phyloP scores from a whole-genome alignment of 2,329 filamentous ascomycete species.

The Ceratocystis ficicola region DNA sequence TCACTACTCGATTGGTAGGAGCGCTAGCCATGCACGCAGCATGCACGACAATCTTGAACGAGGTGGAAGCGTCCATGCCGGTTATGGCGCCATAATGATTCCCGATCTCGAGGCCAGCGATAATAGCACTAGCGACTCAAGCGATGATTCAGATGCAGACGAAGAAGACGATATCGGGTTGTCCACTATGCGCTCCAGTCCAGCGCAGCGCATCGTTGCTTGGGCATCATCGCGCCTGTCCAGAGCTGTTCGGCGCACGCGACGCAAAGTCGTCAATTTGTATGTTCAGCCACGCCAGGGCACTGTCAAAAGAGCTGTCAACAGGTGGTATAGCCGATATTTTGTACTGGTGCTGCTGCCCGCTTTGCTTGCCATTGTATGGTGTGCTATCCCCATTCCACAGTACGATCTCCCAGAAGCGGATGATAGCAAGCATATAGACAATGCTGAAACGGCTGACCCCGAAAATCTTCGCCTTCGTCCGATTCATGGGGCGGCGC shows the following conservation, averaged over 20 bases:
- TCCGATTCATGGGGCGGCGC: slow-evolving; percentile 51
- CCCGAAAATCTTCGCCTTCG: slow-evolving; percentile 26
- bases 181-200: not conserved
- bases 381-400: slow-evolving; percentile 55
- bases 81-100: slow-evolving; percentile 43
- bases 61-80: slow-evolving; percentile 43
- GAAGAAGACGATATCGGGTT: slow-evolving; percentile 19
- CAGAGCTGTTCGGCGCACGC: slow-evolving; percentile 24
- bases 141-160: slow-evolving; percentile 24
- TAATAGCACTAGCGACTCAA: slow-evolving; percentile 27
- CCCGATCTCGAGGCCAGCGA: slow-evolving; percentile 31
- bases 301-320: slow-evolving; percentile 46
- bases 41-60: slow-evolving; percentile 1
- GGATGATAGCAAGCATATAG: slow-evolving; percentile 24
- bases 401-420: slow-evolving; percentile 44
- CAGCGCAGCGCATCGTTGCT: not conserved
- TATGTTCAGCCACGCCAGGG: slow-evolving; percentile 50
- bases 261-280: slow-evolving; percentile 37
- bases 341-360: slow-evolving; percentile 49
- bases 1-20: slow-evolving; percentile 31
- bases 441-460: slow-evolving; percentile 24
- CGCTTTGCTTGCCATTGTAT: slow-evolving; percentile 46
- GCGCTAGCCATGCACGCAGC: slow-evolving; percentile 28
- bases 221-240: slow-evolving; percentile 25
- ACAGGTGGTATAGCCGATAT: slow-evolving; percentile 53